Percentiles rank a stretch among this genome's conserved stretches.
phyloP scores from a whole-genome alignment of 352 stramenopile species.

The Phytophthora colocasiae region DNA sequence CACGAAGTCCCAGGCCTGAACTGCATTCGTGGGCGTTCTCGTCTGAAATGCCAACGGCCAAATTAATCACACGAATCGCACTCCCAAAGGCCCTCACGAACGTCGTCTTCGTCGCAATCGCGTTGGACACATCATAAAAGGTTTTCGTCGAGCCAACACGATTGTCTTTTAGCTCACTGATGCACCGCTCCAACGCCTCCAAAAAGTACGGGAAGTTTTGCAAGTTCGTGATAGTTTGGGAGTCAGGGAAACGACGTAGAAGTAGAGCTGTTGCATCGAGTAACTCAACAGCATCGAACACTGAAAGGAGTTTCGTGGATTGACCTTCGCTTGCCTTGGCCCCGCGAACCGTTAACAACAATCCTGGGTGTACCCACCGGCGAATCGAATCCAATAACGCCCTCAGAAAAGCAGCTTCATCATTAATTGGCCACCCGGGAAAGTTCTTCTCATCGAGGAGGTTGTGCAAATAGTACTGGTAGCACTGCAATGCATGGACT shows the following conservation, averaged over 20 bases:
- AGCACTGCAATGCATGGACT: slow-evolving; percentile 87
- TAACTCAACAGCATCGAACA: slow-evolving; percentile 78
- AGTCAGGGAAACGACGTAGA: slow-evolving; percentile 78
- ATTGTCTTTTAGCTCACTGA: slow-evolving; percentile 73
- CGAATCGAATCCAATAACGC: slow-evolving; percentile 81
- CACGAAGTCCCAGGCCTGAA: slow-evolving; percentile 72
- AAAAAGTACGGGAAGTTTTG: slow-evolving; percentile 75
- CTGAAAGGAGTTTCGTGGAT: slow-evolving; percentile 68
- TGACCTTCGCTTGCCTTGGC: slow-evolving; percentile 49
- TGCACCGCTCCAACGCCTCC: slow-evolving; percentile 83
- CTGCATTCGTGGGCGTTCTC: slow-evolving; percentile 81
- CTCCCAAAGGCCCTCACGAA: slow-evolving; percentile 78
- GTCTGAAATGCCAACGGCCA: slow-evolving; percentile 75
- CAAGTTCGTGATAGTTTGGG: slow-evolving; percentile 63
- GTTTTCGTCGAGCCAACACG: slow-evolving; percentile 44
- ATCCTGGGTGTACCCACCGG: slow-evolving; percentile 77
- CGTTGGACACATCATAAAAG: slow-evolving; percentile 62
- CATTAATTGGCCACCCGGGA: slow-evolving; percentile 90
- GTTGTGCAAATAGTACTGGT: slow-evolving; percentile 91
- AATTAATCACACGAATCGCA: slow-evolving; percentile 80
- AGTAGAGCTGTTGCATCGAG: slow-evolving; percentile 75
- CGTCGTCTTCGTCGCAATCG: slow-evolving; percentile 62
- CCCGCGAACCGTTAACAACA: slow-evolving; percentile 47
- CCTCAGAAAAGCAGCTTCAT: slow-evolving; percentile 76
- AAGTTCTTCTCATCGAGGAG: slow-evolving; percentile 86